Percentiles rank a stretch among this genome's conserved stretches.
Evolutionary conservation across 2,329 filamentous ascomycete genomes (phyloP).

Genomic region (Aureobasidium subglaciale): DNA sequence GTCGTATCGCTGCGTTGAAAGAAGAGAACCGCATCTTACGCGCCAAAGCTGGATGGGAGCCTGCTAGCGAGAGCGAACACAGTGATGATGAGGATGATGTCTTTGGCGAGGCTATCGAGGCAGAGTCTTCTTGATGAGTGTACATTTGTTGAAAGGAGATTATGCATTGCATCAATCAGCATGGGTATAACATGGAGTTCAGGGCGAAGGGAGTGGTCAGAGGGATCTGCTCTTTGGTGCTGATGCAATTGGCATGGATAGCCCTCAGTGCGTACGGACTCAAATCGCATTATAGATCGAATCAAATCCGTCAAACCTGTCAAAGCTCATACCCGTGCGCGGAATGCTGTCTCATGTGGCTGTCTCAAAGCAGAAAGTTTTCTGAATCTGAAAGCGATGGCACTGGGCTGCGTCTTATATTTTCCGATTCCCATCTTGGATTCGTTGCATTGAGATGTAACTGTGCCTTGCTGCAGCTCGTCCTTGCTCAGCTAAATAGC

Average conservation of each 20-base stretch:
- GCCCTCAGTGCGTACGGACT: neutral
- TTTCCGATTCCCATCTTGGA: no score
- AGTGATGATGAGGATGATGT: constrained; percentile 35
- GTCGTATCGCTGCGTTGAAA: constrained; percentile 36
- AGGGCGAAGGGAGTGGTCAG: constrained; percentile 1
- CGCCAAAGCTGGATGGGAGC: constrained; percentile 40
- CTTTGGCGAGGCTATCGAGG: neutral
- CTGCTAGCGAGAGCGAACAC: constrained; percentile 27
- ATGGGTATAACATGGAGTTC: neutral
- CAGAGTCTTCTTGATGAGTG: neutral
- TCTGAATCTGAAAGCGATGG: no score
- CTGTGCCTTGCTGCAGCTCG: no score
- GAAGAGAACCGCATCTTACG: constrained; percentile 43
- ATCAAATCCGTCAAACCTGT: no score
- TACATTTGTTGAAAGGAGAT: neutral
- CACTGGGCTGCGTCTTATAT: no score
- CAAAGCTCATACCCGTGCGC: no score
- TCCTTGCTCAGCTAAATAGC: no score
- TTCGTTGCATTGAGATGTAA: no score
- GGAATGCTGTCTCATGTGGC: no score
- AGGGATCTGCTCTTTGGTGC: neutral
- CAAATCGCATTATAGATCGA: neutral
- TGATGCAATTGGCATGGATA: neutral
- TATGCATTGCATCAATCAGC: neutral
- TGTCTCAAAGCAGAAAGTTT: no score